phyloP scores from a whole-genome alignment of 352 stramenopile species.

The Globisporangium rhizosaccharum region DNA sequence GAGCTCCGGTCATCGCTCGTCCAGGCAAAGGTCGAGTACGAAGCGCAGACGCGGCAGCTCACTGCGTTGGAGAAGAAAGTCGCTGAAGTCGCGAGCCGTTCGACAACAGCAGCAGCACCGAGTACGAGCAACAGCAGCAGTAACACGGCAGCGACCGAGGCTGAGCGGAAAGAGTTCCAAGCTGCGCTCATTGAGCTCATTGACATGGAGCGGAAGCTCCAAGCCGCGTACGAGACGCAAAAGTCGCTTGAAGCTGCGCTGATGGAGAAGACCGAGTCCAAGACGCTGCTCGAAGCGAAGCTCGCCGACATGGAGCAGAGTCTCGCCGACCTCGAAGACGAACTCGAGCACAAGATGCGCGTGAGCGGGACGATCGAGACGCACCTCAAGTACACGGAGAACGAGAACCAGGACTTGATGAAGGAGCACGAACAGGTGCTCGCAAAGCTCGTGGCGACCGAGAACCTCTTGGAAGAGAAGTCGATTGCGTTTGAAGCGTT shows the following conservation, averaged over 20 bases:
- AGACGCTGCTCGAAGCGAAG: slow-evolving; percentile 36
- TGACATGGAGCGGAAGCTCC: slow-evolving; percentile 61
- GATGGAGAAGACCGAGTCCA: slow-evolving; percentile 44
- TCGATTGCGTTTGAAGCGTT: slow-evolving; percentile 56
- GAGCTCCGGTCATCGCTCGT: slow-evolving; percentile 52
- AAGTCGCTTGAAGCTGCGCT: slow-evolving; percentile 43
- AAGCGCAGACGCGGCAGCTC: slow-evolving; percentile 51
- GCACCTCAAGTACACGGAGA: slow-evolving; percentile 33
- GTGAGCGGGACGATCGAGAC: slow-evolving; percentile 48
- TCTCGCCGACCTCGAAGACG: slow-evolving; percentile 42
- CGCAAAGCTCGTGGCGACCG: slow-evolving; percentile 39
- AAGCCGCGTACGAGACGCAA: slow-evolving; percentile 54
- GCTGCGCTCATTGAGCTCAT: slow-evolving; percentile 58
- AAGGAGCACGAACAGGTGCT: slow-evolving; percentile 41
- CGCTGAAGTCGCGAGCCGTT: slow-evolving; percentile 36
- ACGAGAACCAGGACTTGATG: slow-evolving; percentile 39
- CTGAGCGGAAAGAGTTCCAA: slow-evolving; percentile 58
- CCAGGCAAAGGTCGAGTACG: slow-evolving; percentile 47
- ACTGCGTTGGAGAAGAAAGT: slow-evolving; percentile 53
- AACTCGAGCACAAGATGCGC: slow-evolving; percentile 49
- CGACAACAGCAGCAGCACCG: slow-evolving; percentile 12
- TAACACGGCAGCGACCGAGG: slow-evolving; percentile 28
- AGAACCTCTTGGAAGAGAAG: slow-evolving; percentile 55
- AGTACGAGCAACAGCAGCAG: neutral
- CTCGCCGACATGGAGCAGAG: slow-evolving; percentile 45